Conservation (phyloP, 2,329 filamentous ascomycete species). For the Alternaria alternata region DNA sequence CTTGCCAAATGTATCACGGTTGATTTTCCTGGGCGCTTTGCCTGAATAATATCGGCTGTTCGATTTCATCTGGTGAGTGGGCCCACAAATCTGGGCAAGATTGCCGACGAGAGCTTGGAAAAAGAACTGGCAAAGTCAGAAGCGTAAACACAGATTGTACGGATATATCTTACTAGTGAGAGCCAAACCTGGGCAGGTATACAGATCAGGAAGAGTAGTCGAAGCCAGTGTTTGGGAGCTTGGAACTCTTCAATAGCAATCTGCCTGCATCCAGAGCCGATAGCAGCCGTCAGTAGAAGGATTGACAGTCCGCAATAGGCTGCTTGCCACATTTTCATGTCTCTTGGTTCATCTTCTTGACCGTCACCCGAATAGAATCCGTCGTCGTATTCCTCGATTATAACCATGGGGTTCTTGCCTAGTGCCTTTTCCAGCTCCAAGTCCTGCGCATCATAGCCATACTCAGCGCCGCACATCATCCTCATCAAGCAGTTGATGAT, state of each 20-base stretch:
- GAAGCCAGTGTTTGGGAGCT: constrained; percentile 60
- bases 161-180: constrained; percentile 53
- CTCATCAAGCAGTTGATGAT: constrained; percentile 82
- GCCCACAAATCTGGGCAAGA: constrained; percentile 70
- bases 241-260: constrained; percentile 64
- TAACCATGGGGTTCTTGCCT: constrained; percentile 23
- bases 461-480: constrained; percentile 65
- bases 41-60: constrained; percentile 88
- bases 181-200: constrained; percentile 67
- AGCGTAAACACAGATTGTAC: no score
- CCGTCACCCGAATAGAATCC: constrained; percentile 47
- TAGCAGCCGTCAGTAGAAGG: constrained; percentile 59
- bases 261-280: constrained; percentile 65
- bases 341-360: constrained; percentile 50
- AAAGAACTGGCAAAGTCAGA: constrained; percentile 37
- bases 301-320: constrained; percentile 63
- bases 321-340: constrained; percentile 64
- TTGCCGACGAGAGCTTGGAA: constrained; percentile 38
- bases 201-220: constrained; percentile 63
- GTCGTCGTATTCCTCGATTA: constrained; percentile 25
- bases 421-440: constrained; percentile 42
- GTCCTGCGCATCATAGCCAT: constrained; percentile 54
- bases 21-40: constrained; percentile 57
- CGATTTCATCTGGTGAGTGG: constrained; percentile 73
- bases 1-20: constrained; percentile 59